Evolutionary conservation across 805 yeast genomes (phyloP).

Genomic region (Metschnikowia vanudenii): DNA sequence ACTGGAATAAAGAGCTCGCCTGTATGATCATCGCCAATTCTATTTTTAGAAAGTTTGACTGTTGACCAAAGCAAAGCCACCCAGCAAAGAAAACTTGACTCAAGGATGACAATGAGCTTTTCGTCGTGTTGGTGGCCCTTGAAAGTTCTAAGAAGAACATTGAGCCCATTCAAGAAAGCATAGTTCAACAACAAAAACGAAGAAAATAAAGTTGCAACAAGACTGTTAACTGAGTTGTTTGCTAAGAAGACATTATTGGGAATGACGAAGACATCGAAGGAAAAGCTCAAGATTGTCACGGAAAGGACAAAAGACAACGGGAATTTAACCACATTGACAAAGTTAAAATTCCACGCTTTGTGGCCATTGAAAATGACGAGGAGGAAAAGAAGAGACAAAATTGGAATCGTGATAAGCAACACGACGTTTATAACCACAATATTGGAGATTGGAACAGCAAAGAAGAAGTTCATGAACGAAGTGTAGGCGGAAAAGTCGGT

Average conservation of each 20-base stretch:
- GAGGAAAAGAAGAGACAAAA: slow-evolving; percentile 47
- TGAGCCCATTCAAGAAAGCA: slow-evolving; percentile 47
- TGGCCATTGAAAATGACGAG: slow-evolving; percentile 45
- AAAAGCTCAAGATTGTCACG: slow-evolving; percentile 26
- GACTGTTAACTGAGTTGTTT: slow-evolving; percentile 42
- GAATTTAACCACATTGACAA: slow-evolving; percentile 48
- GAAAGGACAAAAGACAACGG: slow-evolving; percentile 51
- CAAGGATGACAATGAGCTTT: slow-evolving; percentile 56
- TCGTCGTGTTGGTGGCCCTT: slow-evolving; percentile 44
- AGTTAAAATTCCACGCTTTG: slow-evolving; percentile 46
- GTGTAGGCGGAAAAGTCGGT: slow-evolving; percentile 55
- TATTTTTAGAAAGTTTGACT: slow-evolving; percentile 48
- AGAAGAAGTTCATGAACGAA: slow-evolving; percentile 59
- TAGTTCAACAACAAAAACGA: slow-evolving; percentile 55
- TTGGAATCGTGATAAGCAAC: slow-evolving; percentile 54
- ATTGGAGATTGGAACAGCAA: slow-evolving; percentile 52
- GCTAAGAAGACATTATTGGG: slow-evolving; percentile 33
- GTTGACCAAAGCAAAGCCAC: slow-evolving; percentile 42
- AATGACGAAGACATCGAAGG: slow-evolving; percentile 21
- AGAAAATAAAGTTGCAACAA: slow-evolving; percentile 40
- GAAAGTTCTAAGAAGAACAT: slow-evolving; percentile 31
- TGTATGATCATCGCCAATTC: slow-evolving; percentile 43
- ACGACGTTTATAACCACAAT: slow-evolving; percentile 53
- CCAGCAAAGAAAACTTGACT: slow-evolving; percentile 61
- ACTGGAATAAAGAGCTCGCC: slow-evolving; percentile 53